Evolutionary conservation across 148 eudicot genomes (phyloP).

Genomic region (Drosera capensis): DNA sequence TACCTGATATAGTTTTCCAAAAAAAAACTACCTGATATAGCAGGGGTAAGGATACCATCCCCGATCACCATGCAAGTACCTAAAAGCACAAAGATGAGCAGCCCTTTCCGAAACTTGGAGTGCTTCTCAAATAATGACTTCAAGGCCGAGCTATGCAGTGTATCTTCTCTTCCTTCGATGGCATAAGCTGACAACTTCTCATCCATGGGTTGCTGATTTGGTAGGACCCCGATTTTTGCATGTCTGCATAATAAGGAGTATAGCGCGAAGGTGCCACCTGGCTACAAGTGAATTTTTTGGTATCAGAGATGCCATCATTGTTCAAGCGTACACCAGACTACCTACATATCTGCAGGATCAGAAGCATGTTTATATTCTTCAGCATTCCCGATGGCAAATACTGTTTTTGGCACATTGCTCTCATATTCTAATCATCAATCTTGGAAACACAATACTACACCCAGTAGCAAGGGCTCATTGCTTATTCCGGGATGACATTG

Average conservation of each 20-base stretch:
- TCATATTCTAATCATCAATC: too few species aligned
- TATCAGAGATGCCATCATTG: too few species aligned
- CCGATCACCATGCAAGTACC: slow-evolving; percentile 64
- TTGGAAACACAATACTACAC: too few species aligned
- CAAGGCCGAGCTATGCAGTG: slow-evolving; percentile 23
- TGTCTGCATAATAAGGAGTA: slow-evolving; percentile 46
- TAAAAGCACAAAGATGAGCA: slow-evolving; percentile 46
- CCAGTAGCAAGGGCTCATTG: too few species aligned
- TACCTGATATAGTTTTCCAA: too few species aligned
- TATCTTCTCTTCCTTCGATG: slow-evolving; percentile 20
- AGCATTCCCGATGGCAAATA: too few species aligned
- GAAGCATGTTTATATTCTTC: too few species aligned
- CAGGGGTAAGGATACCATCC: slow-evolving; percentile 54
- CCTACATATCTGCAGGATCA: too few species aligned
- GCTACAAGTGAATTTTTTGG: slow-evolving; percentile 11
- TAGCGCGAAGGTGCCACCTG: slow-evolving; percentile 68
- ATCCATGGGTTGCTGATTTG: slow-evolving; percentile 31
- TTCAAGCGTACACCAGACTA: too few species aligned
- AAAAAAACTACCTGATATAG: slow-evolving; percentile 68
- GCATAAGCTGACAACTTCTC: slow-evolving; percentile 32
- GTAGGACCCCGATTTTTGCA: slow-evolving; percentile 40
- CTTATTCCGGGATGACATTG: too few species aligned
- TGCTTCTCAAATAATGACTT: slow-evolving; percentile 34
- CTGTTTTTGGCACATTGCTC: too few species aligned
- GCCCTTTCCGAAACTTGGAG: slow-evolving; percentile 27